phyloP scores from a whole-genome alignment of 2,329 filamentous ascomycete genomes.

The Talaromyces sp. region DNA sequence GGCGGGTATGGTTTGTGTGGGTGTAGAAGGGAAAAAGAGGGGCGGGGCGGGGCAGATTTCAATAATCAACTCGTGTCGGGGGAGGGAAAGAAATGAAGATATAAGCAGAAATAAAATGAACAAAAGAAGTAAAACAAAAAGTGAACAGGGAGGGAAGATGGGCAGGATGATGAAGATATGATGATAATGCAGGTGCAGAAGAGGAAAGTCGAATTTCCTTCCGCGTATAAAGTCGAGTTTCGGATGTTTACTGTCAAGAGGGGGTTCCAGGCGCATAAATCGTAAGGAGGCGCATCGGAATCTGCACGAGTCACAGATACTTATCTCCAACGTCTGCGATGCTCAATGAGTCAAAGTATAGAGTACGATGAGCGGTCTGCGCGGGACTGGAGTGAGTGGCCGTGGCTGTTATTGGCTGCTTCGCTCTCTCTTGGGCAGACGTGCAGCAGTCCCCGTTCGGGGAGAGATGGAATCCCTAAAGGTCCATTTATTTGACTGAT shows the following conservation, averaged over 20 bases:
- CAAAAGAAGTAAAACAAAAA: slow-evolving; percentile 6
- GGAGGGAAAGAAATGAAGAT: slow-evolving; percentile 6
- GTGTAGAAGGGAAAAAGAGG: background rate
- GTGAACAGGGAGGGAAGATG: background rate
- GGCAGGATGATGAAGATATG: no score
- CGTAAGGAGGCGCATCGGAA: background rate
- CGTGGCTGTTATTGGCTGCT: slow-evolving; percentile 59
- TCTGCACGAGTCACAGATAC: background rate
- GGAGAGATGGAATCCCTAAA: background rate
- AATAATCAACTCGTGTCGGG: slow-evolving; percentile 4
- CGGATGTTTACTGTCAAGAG: background rate
- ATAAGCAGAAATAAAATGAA: background rate
- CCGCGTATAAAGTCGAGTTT: background rate
- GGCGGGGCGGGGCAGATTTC: slow-evolving; percentile 10
- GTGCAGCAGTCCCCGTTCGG: slow-evolving; percentile 14
- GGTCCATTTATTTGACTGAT: background rate
- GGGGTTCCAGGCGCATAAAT: background rate
- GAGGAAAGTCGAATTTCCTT: no score
- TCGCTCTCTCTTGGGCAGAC: slow-evolving; percentile 66
- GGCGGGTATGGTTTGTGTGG: slow-evolving; percentile 1
- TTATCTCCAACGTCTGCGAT: background rate
- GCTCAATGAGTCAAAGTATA: slow-evolving; percentile 12
- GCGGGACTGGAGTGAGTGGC: slow-evolving; percentile 14
- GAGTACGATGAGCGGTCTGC: slow-evolving; percentile 20
- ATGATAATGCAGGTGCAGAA: background rate